Evolutionary conservation across 1,284 basidiomycete species (phyloP), one percentile per base, ranked within the genome.

Genomic region (Sutorius eximius): DNA sequence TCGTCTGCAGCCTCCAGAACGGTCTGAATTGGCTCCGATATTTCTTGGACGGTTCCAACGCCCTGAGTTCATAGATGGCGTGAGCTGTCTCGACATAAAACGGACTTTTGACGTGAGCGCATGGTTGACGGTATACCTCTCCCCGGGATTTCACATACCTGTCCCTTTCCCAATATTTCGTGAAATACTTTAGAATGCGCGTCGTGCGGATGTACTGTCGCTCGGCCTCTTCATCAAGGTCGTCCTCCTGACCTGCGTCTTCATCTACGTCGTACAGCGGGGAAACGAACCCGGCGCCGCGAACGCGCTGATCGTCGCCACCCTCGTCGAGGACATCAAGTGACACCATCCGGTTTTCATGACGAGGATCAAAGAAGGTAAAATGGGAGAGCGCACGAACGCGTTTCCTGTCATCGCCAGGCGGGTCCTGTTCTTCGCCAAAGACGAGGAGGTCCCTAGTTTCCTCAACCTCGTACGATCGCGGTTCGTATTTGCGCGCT

Each of bases 71-170:
- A 62, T 89, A 89, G 76, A 80, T 83, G 0, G 83, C 83, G 55
- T 73, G 75, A 27, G 74, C 59, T 0, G 87, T 88, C 60, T 86
- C 79, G 13, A 89, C 73, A 52, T 76, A 86, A 10, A 87, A 65
- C 1, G 83, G 78, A 16, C 87, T 89, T 40, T 27, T 50, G 24
- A 37, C 37, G 20, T 52, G 32, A 47, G 11, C 18, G 33, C 37
- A 32, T 24, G 18, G 3, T 52, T 33, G 32, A 13, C 30, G 5
- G 10, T 49, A 24, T 27, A 7, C 49, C 49, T 15, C 2, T 8
- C 47, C 41, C 11, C 27, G 22, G 52, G 51, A 34, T 51, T 45
- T 30, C 48, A 49, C 75, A 49, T 51, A 79, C 85, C 71, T 69
- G 69, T 75, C 55, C 2, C 41, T 45, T 16, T 63, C 68, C 20